A percentile compares a stretch with the other conserved stretches of the same genome.
Conservation (phyloP, 495 filamentous ascomycete genomes). For the Xylaria telfairii region DNA sequence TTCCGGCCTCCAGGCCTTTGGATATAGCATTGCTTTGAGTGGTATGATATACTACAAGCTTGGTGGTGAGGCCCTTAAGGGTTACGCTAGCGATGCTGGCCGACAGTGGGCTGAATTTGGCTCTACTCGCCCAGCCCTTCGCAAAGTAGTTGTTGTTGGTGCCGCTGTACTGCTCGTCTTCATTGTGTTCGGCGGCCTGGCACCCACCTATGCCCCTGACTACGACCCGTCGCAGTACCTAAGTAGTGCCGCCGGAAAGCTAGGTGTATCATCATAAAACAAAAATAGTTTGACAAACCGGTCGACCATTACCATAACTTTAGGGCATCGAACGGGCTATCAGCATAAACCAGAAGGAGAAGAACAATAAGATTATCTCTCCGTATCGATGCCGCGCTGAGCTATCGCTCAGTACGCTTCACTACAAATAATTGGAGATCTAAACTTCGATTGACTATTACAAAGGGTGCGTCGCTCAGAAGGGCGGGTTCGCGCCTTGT, state of each 20-base stretch:
- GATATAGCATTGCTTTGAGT: constrained; percentile 87
- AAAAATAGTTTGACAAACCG: not conserved
- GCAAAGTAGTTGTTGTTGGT: constrained; percentile 75
- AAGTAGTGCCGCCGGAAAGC: constrained; percentile 53
- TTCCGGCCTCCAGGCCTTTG: constrained; percentile 85
- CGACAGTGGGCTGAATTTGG: constrained; percentile 90
- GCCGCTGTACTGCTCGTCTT: constrained; percentile 63
- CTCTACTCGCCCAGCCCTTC: constrained; percentile 70
- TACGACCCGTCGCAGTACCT: constrained; percentile 55
- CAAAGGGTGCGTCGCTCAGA: not conserved
- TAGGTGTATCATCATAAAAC: constrained; percentile 46
- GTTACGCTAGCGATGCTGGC: constrained; percentile 70
- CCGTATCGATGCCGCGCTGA: not conserved
- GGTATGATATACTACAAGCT: constrained; percentile 99
- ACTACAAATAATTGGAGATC: not conserved
- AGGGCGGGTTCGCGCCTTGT: constrained; percentile 1
- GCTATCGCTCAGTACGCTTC: not conserved
- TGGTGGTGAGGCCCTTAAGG: constrained; percentile 82
- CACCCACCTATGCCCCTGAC: constrained; percentile 53
- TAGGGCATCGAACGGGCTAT: not conserved
- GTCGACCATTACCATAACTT: not conserved
- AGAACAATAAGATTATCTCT: not conserved
- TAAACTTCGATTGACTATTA: not conserved
- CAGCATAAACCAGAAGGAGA: not conserved
- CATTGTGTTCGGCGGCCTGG: constrained; percentile 67